These are phyloP conservation scores for Collybiopsis luxurians DNA, from an alignment of 768 basidiomycete species.

Conservation along the genomic window DNA sequence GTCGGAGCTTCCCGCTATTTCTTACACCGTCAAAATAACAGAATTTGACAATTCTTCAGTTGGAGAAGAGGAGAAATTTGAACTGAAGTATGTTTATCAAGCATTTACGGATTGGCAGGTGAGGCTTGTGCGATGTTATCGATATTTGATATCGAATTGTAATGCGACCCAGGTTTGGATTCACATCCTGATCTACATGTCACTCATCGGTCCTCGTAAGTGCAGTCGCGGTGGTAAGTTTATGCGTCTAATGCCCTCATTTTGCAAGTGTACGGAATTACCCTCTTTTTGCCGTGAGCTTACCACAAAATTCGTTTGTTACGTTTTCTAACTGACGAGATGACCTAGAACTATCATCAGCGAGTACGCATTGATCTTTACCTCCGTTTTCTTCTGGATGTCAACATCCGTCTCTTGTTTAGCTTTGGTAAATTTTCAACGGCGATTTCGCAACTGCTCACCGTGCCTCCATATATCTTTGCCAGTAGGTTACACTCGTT, in stretches of 20 bases:
- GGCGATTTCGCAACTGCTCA: conserved; percentile 60
- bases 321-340: not conserved
- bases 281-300: conserved; percentile 67
- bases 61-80: conserved; percentile 61
- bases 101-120: conserved; percentile 67
- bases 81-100: conserved; percentile 47
- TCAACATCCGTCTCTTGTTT: not conserved
- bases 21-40: conserved; percentile 15
- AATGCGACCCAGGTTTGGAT: conserved; percentile 32
- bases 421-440: conserved; percentile 56
- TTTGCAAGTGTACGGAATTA: conserved; percentile 60
- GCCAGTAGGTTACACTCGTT: conserved; percentile 44
- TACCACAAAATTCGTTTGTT: not conserved
- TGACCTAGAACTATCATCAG: conserved; percentile 55
- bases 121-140: not conserved
- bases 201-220: conserved; percentile 57
- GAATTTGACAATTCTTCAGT: conserved; percentile 57
- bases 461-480: conserved; percentile 63
- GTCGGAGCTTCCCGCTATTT: not conserved
- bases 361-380: conserved; percentile 26
- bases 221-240: conserved; percentile 7
- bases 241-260: not conserved
- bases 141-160: not conserved
- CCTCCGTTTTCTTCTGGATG: not conserved
- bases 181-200: conserved; percentile 58